phyloP scores from a whole-genome alignment of 768 basidiomycete genomes.

The Auricularia cornea region DNA sequence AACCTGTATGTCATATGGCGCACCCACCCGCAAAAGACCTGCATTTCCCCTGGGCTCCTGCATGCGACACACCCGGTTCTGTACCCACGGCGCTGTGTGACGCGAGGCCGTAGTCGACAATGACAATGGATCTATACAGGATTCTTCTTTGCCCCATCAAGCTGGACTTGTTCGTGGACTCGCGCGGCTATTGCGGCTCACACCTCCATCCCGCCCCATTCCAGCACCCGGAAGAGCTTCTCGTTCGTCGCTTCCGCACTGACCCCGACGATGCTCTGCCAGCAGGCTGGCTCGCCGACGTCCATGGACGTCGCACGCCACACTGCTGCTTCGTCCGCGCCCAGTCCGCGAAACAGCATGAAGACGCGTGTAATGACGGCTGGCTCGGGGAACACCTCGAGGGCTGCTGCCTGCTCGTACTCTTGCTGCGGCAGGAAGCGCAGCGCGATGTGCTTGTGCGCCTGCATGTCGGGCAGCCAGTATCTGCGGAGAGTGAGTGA shows the following conservation, averaged over 20 bases:
- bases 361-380: conserved; percentile 38
- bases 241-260: conserved; percentile 20
- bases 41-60: not conserved
- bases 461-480: conserved; percentile 37
- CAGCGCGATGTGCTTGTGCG: conserved; percentile 34
- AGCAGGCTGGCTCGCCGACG: conserved; percentile 16
- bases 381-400: conserved; percentile 33
- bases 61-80: not conserved
- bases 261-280: conserved; percentile 29
- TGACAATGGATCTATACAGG: too few relatives aligned
- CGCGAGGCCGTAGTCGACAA: too few relatives aligned
- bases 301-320: too few relatives aligned
- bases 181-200: too few relatives aligned
- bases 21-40: not conserved
- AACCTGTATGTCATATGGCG: not conserved
- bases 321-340: conserved; percentile 10
- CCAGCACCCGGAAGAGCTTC: conserved; percentile 31
- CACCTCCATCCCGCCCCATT: conserved; percentile 44
- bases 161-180: too few relatives aligned
- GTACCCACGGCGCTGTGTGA: too few relatives aligned
- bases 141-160: too few relatives aligned
- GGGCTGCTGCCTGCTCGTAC: conserved; percentile 7
- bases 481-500: conserved; percentile 25
- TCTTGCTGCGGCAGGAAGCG: conserved; percentile 38
- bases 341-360: conserved; percentile 39